Percentiles rank a stretch among this genome's conserved stretches.
phyloP scores from a whole-genome alignment of 1,284 basidiomycete species.

The Amylostereum chailletii region DNA sequence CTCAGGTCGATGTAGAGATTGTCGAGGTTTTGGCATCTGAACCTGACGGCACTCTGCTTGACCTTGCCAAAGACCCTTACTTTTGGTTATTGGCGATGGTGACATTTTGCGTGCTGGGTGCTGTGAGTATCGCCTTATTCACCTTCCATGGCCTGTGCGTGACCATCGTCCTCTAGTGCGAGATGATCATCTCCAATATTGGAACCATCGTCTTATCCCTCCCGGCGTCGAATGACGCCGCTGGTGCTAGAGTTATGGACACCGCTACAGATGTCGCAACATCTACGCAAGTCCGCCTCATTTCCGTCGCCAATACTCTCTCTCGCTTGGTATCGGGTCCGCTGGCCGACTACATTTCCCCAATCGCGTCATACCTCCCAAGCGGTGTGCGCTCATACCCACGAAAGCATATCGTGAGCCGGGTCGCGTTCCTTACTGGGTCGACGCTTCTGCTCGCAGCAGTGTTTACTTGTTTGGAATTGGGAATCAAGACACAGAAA shows the following conservation, averaged over 20 bases:
- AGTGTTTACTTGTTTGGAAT: conserved; percentile 45
- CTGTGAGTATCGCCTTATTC: conserved; percentile 34
- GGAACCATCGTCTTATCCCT: conserved; percentile 67
- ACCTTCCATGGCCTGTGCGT: background rate
- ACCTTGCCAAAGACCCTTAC: conserved; percentile 42
- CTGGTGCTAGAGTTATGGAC: conserved; percentile 13
- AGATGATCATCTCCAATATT: conserved; percentile 77
- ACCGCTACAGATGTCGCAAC: conserved; percentile 26
- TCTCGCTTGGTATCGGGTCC: conserved; percentile 64
- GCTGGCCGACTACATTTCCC: conserved; percentile 62
- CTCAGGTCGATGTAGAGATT: conserved; percentile 11
- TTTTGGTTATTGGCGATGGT: conserved; percentile 49
- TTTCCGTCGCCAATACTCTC: conserved; percentile 62
- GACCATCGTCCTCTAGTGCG: conserved; percentile 37
- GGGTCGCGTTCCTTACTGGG: conserved; percentile 47
- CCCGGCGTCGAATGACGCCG: conserved; percentile 21
- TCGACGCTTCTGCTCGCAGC: conserved; percentile 37
- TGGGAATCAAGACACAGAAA: conserved; percentile 36
- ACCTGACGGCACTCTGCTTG: conserved; percentile 27
- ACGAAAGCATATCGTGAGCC: conserved; percentile 47
- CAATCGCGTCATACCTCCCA: conserved; percentile 34
- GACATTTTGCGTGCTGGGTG: conserved; percentile 46
- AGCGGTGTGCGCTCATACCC: conserved; percentile 28
- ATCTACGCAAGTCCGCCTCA: conserved; percentile 56
- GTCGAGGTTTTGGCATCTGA: conserved; percentile 17